These are phyloP conservation scores for Primulina eburnea DNA, from an alignment of 257 asterid species.

Conservation along the genomic window DNA sequence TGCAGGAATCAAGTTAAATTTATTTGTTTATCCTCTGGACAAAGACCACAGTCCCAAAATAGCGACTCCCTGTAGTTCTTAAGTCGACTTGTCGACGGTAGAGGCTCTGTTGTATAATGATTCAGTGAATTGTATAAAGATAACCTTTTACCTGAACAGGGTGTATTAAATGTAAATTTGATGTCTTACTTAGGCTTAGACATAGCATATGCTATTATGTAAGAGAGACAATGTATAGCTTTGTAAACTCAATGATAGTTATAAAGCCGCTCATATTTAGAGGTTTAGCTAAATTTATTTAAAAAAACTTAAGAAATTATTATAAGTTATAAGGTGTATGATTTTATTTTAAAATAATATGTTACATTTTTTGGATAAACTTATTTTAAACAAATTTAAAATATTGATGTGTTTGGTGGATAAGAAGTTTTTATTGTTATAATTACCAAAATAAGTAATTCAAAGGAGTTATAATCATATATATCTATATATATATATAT, in stretches of 20 bases:
- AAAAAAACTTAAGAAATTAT: too few species aligned
- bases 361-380: too few species aligned
- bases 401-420: too few species aligned
- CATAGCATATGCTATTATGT: slow-evolving; percentile 18
- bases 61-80: slow-evolving; percentile 4
- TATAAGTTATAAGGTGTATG: too few species aligned
- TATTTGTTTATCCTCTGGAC: neutral
- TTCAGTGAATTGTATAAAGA: slow-evolving; percentile 21
- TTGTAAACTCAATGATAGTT: slow-evolving; percentile 12
- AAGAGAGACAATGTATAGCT: slow-evolving; percentile 30
- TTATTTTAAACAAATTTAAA: too few species aligned
- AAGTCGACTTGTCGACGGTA: slow-evolving; percentile 17
- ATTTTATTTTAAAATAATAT: too few species aligned
- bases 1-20: neutral
- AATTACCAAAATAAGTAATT: too few species aligned
- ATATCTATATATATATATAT: too few species aligned
- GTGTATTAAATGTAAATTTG: slow-evolving; percentile 26
- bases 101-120: neutral
- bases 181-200: slow-evolving; percentile 22
- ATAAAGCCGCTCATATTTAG: neutral
- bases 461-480: too few species aligned
- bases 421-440: too few species aligned
- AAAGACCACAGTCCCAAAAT: slow-evolving; percentile 12
- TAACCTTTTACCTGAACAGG: slow-evolving; percentile 23
- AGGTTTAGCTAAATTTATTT: too few species aligned